Evolutionary conservation across 768 basidiomycete genomes (phyloP).

Genomic region (Gloeostereum incarnatum): DNA sequence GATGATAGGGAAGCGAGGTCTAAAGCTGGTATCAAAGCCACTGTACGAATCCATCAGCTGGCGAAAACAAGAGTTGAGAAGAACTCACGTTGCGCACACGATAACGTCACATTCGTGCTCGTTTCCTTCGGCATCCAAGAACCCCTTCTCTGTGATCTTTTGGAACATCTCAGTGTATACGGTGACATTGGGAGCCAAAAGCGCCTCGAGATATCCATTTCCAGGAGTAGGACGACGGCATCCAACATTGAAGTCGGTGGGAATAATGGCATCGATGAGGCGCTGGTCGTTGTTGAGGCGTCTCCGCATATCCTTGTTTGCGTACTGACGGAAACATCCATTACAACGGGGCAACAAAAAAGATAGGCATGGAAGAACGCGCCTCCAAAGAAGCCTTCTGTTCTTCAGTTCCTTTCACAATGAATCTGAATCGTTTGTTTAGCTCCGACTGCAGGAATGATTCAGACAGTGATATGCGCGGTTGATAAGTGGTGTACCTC

Average conservation of each 20-base stretch:
- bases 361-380: conserved; percentile 5
- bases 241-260: conserved; percentile 30
- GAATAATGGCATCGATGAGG: conserved; percentile 20
- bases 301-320: conserved; percentile 16
- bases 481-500: conserved; percentile 13
- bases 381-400: conserved; percentile 33
- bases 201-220: conserved; percentile 40
- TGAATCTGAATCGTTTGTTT: conserved; percentile 17
- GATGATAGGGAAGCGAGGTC: conserved; percentile 14
- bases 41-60: conserved; percentile 2
- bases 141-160: conserved; percentile 30
- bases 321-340: conserved; percentile 5
- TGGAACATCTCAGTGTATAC: conserved; percentile 31
- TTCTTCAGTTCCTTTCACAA: conserved; percentile 28
- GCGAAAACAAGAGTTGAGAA: not conserved
- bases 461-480: not conserved
- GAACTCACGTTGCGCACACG: conserved; percentile 35
- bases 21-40: conserved; percentile 16
- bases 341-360: not conserved
- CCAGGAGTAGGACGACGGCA: conserved; percentile 43
- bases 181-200: conserved; percentile 35
- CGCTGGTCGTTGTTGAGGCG: conserved; percentile 11
- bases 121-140: conserved; percentile 32
- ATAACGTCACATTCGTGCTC: conserved; percentile 34
- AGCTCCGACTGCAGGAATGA: conserved; percentile 17